Evolutionary conservation across 1,284 basidiomycete species (phyloP).

Genomic region (Fomitopsis schrenkii): DNA sequence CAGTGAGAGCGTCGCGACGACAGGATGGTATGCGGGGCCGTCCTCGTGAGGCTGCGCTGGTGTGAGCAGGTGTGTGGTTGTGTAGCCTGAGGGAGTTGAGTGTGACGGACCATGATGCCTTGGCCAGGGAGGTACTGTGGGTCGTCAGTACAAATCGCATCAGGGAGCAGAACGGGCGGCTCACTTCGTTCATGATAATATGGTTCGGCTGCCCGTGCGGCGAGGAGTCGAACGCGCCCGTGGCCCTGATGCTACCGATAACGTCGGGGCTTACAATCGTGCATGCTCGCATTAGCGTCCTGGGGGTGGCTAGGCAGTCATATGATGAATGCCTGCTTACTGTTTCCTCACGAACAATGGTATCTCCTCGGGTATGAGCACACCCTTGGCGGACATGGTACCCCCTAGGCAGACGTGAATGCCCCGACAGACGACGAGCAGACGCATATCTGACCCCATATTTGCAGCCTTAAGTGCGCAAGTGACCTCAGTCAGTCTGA

Average conservation of each 20-base stretch:
- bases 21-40: conserved; percentile 83
- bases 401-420: conserved; percentile 45
- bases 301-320: not conserved
- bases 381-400: conserved; percentile 57
- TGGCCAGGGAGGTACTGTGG: conserved; percentile 80
- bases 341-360: conserved; percentile 60
- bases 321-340: conserved; percentile 32
- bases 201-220: conserved; percentile 77
- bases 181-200: conserved; percentile 80
- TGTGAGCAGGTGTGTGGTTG: not conserved
- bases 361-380: conserved; percentile 58
- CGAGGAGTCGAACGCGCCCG: conserved; percentile 56
- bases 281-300: not conserved
- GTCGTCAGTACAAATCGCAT: not conserved
- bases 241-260: conserved; percentile 59
- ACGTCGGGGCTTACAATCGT: conserved; percentile 62
- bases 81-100: conserved; percentile 1
- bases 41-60: conserved; percentile 82
- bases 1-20: conserved; percentile 87
- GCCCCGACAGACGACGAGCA: not conserved
- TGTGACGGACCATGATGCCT: conserved; percentile 76
- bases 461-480: conserved; percentile 52
- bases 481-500: not conserved
- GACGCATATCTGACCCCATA: conserved; percentile 56
- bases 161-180: conserved; percentile 8